Conservation (phyloP, 2,329 filamentous ascomycete genomes). For the Leptosphaerulina australis region DNA sequence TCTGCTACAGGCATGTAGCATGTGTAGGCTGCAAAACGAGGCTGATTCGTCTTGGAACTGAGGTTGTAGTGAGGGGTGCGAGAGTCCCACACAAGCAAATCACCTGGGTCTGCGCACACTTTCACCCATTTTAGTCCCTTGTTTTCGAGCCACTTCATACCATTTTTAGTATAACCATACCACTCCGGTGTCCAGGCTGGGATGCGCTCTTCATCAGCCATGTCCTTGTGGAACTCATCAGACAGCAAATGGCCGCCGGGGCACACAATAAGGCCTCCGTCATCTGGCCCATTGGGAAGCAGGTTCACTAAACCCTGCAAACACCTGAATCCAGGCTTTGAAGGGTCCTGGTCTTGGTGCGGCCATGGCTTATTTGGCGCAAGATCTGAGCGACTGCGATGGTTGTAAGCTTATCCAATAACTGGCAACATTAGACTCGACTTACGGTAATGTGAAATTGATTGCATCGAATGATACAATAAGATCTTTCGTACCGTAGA, state of each 20-base stretch:
- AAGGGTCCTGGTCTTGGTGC: slow-evolving; percentile 40
- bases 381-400: slow-evolving; percentile 32
- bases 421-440: not conserved
- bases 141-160: slow-evolving; percentile 51
- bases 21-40: slow-evolving; percentile 43
- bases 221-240: slow-evolving; percentile 39
- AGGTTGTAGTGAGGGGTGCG: slow-evolving; percentile 50
- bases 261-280: slow-evolving; percentile 48
- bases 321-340: slow-evolving; percentile 56
- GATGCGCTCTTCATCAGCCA: slow-evolving; percentile 35
- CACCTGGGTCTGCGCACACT: slow-evolving; percentile 52
- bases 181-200: slow-evolving; percentile 42
- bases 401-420: not conserved
- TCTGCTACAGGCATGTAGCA: slow-evolving; percentile 48
- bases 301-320: slow-evolving; percentile 60
- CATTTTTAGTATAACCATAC: slow-evolving; percentile 43
- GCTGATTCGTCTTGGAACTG: slow-evolving; percentile 33
- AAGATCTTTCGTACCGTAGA: slow-evolving; percentile 47
- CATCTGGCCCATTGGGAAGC: slow-evolving; percentile 44
- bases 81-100: slow-evolving; percentile 55
- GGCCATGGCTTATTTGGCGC: slow-evolving; percentile 43
- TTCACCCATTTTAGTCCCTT: slow-evolving; percentile 50
- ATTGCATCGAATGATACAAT: slow-evolving; percentile 49
- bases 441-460: slow-evolving; percentile 46
- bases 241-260: slow-evolving; percentile 38